Evolutionary conservation across 441 rosid species (phyloP), one percentile per base, ranked within the genome.

Genomic region (Adansonia gregorii): DNA sequence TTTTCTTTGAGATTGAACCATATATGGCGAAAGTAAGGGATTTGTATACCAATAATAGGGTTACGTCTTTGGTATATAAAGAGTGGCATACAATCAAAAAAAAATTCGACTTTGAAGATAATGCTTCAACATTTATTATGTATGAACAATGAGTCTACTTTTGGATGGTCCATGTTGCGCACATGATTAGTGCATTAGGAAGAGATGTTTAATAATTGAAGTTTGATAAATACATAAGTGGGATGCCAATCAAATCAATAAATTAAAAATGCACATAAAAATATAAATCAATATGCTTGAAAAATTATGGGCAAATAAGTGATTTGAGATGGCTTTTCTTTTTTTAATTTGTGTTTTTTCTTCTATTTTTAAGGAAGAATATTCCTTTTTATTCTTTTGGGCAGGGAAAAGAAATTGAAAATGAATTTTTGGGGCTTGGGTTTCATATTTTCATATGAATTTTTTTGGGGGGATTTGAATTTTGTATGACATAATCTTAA

Each of bases 101-200:
- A 24, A 65, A 63, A 24, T n/a, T 46, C 19, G 52, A 65, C 55
- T 63, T 31, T 63, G 45, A 43, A 63, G 19, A 14, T 63, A 3
- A 31, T 0, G 31, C 45, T 6, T n/a, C 14, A 66, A 43, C 51
- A 66, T 43, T 66, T 41, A 66, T 66, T 41, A 17, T 66, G 51
- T 4, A 66, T 39, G 51, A 24, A 49, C 14, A 10, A 43, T 6
- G 59, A 74, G 68, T 24, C 78, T 12, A 52, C 3, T 22, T 66
- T 20, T 20, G 58, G 31, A 22, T 17, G 70, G 60, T 27, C 27
- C 77, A 61, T 35, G 67, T 66, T 2, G 8, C 15, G 59, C 82
- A 35, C 74, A 71, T 72, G 79, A 56, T 46, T 72, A 20, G 20
- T 76, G 15, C 19, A 46, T 39, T 15, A 24, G 6, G 48, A 55